Evolutionary conservation across 441 rosid genomes (phyloP), one percentile per base, ranked within the genome.

Genomic region (Eutrema salsugineum): DNA sequence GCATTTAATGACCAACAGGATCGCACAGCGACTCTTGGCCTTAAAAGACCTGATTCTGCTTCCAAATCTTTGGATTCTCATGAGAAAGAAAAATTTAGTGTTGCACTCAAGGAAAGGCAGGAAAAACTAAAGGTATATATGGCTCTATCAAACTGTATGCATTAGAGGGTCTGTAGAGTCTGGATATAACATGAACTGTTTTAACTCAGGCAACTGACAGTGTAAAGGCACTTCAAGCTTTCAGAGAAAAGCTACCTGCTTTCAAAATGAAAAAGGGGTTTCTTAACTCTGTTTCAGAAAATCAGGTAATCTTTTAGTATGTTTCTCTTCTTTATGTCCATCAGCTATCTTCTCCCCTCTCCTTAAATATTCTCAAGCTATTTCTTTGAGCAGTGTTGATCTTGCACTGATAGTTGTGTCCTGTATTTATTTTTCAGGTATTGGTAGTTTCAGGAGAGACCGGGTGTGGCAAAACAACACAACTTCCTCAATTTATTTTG

Each of bases 381-480:
- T 39, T 11, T 59, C 4, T 50, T 66, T 49, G 42, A 55, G 68
- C 22, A 28, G 48, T 47, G 10, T 70, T 76, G 71, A 32, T 28
- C 17, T 54, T 76, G 40, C 20, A 39, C 40, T 57, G 3, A 69
- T 44, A n/a, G 8, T 4, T 63, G 50, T 75, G 65, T 17, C 35
- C 16, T 66, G 22, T 67, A 56, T 47, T 55, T 76, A 1, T 55
- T 48, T 64, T 70, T n/a, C 77, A 94, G 99, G 95, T 91, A 50
- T 61, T 91, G 71, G 97, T 94, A 32, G 88, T 90, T 72, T 94
- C 97, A 55, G 98, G 98, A 68, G 97, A 90, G 84, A 94, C 99
- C 1, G 99, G 99, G 30, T 94, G 99, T 87, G 97, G 99, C 76
- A 94, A 94, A 83, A 91, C 99, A 58, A 91, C 97, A 57, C 99